Evolutionary conservation across 2,329 filamentous ascomycete genomes (phyloP).

Genomic region (Hypoxylon rubiginosum): DNA sequence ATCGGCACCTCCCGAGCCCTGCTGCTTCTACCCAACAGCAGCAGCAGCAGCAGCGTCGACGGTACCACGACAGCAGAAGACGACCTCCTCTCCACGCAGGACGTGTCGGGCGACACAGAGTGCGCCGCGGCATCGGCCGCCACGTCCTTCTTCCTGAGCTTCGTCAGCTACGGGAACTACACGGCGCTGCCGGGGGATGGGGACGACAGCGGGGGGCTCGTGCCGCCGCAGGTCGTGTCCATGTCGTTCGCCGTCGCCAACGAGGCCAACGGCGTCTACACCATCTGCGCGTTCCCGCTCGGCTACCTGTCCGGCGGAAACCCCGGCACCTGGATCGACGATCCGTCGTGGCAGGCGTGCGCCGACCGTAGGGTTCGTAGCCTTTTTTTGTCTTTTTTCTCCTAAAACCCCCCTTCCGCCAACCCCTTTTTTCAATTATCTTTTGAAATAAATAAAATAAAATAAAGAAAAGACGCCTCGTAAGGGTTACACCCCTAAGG

Average conservation of each 20-base stretch:
- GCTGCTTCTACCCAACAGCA: neutral
- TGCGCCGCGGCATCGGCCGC: constrained; percentile 25
- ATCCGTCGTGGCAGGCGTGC: constrained; percentile 42
- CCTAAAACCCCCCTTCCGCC: neutral
- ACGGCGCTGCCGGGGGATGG: constrained; percentile 37
- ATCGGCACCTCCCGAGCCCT: neutral
- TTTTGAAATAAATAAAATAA: too few relatives aligned
- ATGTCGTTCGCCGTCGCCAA: constrained; percentile 43
- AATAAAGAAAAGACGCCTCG: neutral
- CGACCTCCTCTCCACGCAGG: constrained; percentile 7
- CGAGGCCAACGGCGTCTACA: constrained; percentile 39
- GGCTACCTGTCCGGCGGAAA: constrained; percentile 20
- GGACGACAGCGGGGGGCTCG: constrained; percentile 24
- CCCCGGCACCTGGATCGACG: constrained; percentile 28
- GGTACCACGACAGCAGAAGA: neutral
- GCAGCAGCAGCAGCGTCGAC: neutral
- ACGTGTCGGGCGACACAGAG: constrained; percentile 22
- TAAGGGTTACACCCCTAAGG: neutral
- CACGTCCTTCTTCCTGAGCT: constrained; percentile 21
- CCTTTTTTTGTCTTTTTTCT: neutral
- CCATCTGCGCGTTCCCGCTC: constrained; percentile 44
- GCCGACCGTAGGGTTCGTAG: constrained; percentile 39
- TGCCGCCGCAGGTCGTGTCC: constrained; percentile 37
- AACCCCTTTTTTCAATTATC: neutral
- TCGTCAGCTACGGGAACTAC: constrained; percentile 44